Conservation (phyloP, 441 rosid genomes). For the Macaranga tanarius region DNA sequence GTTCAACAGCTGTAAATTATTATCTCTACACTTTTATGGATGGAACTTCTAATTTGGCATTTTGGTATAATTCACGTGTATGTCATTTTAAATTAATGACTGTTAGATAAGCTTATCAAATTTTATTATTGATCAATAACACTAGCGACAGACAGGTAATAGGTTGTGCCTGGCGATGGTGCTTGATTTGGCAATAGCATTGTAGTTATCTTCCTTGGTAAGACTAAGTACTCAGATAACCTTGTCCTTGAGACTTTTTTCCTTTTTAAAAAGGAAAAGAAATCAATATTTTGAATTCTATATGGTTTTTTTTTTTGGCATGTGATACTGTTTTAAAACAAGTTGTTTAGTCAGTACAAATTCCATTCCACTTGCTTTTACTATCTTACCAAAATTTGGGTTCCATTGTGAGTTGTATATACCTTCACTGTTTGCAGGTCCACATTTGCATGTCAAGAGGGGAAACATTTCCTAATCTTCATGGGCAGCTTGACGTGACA, state of each 20-base stretch:
- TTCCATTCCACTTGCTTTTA: background rate
- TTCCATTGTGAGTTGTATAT: conserved; percentile 9
- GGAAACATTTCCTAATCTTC: conserved; percentile 91
- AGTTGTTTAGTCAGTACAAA: background rate
- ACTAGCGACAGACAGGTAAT: background rate
- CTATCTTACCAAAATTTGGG: too few relatives aligned
- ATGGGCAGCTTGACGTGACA: conserved; percentile 93
- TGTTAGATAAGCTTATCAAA: background rate
- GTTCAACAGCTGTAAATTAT: background rate
- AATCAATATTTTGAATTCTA: background rate
- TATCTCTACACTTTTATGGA: background rate
- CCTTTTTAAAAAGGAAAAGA: background rate
- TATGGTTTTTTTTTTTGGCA: background rate
- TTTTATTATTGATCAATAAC: background rate
- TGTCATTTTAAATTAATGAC: background rate
- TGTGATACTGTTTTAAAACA: background rate
- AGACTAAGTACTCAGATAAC: background rate
- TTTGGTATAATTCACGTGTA: background rate
- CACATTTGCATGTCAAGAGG: conserved; percentile 98
- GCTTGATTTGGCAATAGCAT: conserved; percentile 8
- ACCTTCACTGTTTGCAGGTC: conserved; percentile 53
- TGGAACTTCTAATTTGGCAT: background rate
- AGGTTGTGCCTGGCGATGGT: background rate
- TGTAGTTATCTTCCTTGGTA: background rate
- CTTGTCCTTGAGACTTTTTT: background rate